Evolutionary conservation across 2,329 filamentous ascomycete species (phyloP), one percentile per base, ranked within the genome.

Genomic region (Claviceps sp.): DNA sequence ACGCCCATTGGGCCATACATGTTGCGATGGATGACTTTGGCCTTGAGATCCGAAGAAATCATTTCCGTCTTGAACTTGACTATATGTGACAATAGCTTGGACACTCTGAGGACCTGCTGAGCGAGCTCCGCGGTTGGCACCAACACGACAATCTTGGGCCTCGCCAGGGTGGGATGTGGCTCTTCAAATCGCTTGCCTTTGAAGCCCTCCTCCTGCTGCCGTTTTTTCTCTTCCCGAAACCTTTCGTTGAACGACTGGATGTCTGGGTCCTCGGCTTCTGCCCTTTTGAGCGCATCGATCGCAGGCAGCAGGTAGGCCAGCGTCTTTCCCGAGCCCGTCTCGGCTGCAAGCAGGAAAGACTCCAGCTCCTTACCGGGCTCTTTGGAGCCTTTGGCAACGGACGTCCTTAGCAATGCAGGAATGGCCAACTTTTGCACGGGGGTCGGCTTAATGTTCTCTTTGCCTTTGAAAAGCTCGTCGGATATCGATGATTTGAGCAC

Each of bases 311-410:
- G 72, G 63, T 98, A 98, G 8, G 93, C 88, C 55, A 98, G 73
- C 1, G 93, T 98, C 73, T 98, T 98, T 55, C 93, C 93, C 0
- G 93, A 97, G 13, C 93, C 93, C 0, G 93, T 98, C 72, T 98
- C 93, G 11, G 93, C 93, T 4, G 93, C 93, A 48, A 98, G 75
- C 13, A 98, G 75, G 63, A 88, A 96, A 1, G 67, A 67, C 42
- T 60, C 55, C 49, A 57, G 55, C 69, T 72, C 77, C 54, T 70
- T 68, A 58, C 62, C 75, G 52, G 60, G 52, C 2, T 49, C 55
- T 50, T 63, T 65, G n/a, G 54, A 48, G 45, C 60, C 56, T 18
- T 59, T 58, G 4, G 60, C 54, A 6, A 56, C 55, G 24, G 73
- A 64, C 60, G 81, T 72, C 14, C 82, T 79, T 47, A 95, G 71